phyloP scores from a whole-genome alignment of 257 asterid genomes.

The Eucommia ulmoides region DNA sequence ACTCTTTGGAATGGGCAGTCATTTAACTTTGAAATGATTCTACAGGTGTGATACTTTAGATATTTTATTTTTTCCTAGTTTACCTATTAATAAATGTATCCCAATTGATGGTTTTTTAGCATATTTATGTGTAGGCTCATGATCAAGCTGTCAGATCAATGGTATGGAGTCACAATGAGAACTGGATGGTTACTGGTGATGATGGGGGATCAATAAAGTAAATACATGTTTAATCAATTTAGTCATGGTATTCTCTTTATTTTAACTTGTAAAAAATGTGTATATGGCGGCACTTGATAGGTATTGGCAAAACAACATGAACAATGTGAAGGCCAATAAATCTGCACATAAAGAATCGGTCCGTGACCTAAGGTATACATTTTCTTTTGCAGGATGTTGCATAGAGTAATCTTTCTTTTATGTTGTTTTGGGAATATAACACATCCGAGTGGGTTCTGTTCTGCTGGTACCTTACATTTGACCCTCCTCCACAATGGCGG shows the following conservation, averaged over 20 bases:
- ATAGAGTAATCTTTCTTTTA: too few species aligned
- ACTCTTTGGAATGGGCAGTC: conserved; percentile 99
- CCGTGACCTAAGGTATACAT: conserved; percentile 76
- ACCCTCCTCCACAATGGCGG: too few species aligned
- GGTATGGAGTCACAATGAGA: conserved; percentile 98
- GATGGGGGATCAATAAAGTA: conserved; percentile 98
- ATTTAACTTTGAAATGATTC: conserved; percentile 94
- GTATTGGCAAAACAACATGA: conserved; percentile 99
- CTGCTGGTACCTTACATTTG: conserved; percentile 4
- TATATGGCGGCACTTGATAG: conserved; percentile 31
- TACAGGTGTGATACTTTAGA: conserved; percentile 51
- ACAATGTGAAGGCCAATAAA: conserved; percentile 92
- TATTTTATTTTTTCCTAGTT: conserved; percentile 11
- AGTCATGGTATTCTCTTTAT: too few species aligned
- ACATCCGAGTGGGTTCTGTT: conserved; percentile 2
- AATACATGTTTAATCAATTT: conserved; percentile 14
- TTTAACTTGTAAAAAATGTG: conserved; percentile 7
- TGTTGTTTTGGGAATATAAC: too few species aligned
- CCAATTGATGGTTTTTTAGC: conserved; percentile 1
- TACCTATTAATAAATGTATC: conserved; percentile 3
- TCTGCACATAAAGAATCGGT: conserved; percentile 94
- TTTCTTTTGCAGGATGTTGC: conserved; percentile 13
- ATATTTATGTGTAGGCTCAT: conserved; percentile 66
- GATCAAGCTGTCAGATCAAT: conserved; percentile 98
- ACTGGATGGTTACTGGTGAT: conserved; percentile 99